Base-by-base conservation (phyloP, 129 eudicot genomes). In the Flaveria sonorensis region DNA sequence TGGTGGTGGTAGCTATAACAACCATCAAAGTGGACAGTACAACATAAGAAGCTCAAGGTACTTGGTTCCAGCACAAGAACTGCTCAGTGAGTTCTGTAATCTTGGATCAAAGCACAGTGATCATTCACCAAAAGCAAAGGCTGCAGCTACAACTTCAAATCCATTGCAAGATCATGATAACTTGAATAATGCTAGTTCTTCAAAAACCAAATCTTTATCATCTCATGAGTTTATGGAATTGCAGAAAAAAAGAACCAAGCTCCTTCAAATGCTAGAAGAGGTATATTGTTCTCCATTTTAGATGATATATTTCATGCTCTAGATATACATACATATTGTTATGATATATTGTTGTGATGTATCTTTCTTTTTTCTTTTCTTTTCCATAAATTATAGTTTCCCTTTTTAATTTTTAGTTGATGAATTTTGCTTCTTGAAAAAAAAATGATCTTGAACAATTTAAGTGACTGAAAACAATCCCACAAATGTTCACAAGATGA, bases 261-360 rank as follows among this genome's bases (percentile, higher is more conserved):
- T 95, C 77, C 86, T 95, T 51, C 92, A 87, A 77, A 88, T 95
- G 96, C 86, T 95, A 39, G 97, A 95, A 81, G 99, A 95, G 99
- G 99, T 95, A 63, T 60, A n/a, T 66, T 57, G 21, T 50, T 42
- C 39, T 28, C 19, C 30, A 28, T 50, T 43, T 55, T 71, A 51
- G 72, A 75, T 46, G 50, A 60, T 32, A 52, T 77, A 30, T 73
- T 42, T 82, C 79, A 80, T 80, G 77, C 46, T 64, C 55, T 51
- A 66, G 70, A 18, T 81, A 73, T 64, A 64, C 52, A 20, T 19
- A 78, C 48, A 68, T 47, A 56, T 53, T 82, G 78, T 53, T 77
- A 57, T 52, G 57, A 69, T 57, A 72, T 77, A 72, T 82, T 66
- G 75, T 72, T 82, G 65, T 53, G 65, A 77, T 52, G 71, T 66